Evolutionary conservation across 129 eudicot genomes (phyloP), one percentile per base, ranked within the genome.

Genomic region (Tagetes patula): DNA sequence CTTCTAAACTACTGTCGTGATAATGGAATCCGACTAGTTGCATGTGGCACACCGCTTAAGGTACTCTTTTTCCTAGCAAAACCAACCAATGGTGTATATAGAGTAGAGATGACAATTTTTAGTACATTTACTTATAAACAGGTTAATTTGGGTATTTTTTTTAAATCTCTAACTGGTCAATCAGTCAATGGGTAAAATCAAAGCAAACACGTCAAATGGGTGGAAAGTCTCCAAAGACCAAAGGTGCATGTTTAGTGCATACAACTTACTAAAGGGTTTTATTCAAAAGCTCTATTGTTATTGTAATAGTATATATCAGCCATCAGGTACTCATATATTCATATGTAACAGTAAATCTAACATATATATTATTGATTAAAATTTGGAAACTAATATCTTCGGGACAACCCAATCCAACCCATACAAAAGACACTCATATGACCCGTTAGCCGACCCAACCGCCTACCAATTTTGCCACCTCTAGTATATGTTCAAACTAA

Each of bases 31-130:
- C 85, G 82, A 27, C 75, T 95, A 68, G 65, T 88, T 74, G 97
- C 99, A 43, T 95, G 99, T 79, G 99, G 99, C 31, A 71, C 96
- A 31, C 98, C 98, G 74, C 84, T 89, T 46, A 86, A 92, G 98
- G 98, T 92, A 85, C 73, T 9, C 71, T 34, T 13, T 69, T 62
- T 65, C 36, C 32, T 30, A 3, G 6, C 38, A 43, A 10, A 68
- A 45, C 65, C 56, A 54, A 1, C 5, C 7, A 27, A 54, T 7
- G 60, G 60, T 53, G n/a, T 13, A 27, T 39, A 11, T 75, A 20
- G 62, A 48, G 27, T 39, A 38, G 69, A 39, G 49, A 20, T 64
- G 47, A 13, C 46, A 62, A 63, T 63, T 63, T 63, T 40, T 11
- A 6, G 3, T 48, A 20, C 48, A 38, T 63, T 64, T 20, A n/a